Base-by-base conservation (phyloP, 2,329 filamentous ascomycete genomes). In the Chaetomium sp. region DNA sequence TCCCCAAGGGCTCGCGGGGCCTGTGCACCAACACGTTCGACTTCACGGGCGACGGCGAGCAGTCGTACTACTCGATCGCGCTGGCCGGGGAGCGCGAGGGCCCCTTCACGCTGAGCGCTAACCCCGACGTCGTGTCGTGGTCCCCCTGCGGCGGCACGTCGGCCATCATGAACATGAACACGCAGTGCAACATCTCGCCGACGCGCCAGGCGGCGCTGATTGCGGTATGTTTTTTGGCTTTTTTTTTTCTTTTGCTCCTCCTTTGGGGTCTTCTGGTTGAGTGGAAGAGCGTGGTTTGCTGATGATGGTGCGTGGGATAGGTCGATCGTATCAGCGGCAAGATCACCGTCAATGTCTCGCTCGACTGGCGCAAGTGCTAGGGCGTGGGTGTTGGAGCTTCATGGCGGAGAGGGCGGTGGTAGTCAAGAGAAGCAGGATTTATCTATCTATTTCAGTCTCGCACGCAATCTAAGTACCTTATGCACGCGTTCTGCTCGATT, bases 21-120 rank as follows among this genome's bases (percentile, higher is more conserved):
- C 56, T 62, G 12, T 69, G 69, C 69, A 67, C 63, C 67, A 70
- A 69, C 66, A 69, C 69, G 4, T 70, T 70, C 47, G 67, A 70
- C 57, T 70, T 70, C 66, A 70, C 69, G 16, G 69, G 69, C 55
- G 63, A 59, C 13, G 13, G 31, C 19, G 67, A 65, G 33, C 57
- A 64, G 56, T 62, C 63, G 25, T 42, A 29, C 50, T 70, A 66
- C 65, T 49, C 57, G 35, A 31, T 68, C 12, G 21, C 29, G 3
- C 69, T 70, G 33, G 49, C 49, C 35, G 69, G 69, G 50, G 51
- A 57, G 55, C 29, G 55, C 50, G 67, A 70, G 65, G 69, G 69
- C 8, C 62, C 67, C 25, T 70, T 70, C 65, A 60, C 38, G 6
- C 66, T 70, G 47, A 59, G 27, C 38, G 64, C 69, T 23, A 57